Evolutionary conservation across 768 basidiomycete species (phyloP).

Genomic region (Pisolithus tinctorius): DNA sequence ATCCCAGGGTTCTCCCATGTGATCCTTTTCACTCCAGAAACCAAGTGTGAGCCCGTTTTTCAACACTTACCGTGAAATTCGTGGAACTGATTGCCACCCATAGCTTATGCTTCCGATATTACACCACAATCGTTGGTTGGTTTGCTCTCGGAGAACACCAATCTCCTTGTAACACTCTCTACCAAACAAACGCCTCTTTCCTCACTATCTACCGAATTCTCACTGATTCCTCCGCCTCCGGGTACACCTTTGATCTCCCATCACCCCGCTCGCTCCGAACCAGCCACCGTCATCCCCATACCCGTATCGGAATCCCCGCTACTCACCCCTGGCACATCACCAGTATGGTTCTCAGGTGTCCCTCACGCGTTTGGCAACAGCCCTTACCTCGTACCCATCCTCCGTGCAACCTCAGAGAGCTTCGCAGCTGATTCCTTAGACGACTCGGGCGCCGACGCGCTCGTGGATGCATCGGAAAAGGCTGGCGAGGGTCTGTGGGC

Average conservation of each 20-base stretch:
- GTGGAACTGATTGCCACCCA: not conserved
- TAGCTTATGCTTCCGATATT: constrained; percentile 68
- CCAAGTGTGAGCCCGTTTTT: constrained; percentile 55
- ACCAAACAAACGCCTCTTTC: constrained; percentile 67
- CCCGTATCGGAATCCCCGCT: constrained; percentile 38
- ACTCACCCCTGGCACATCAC: constrained; percentile 41
- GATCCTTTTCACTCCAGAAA: constrained; percentile 77
- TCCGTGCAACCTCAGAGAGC: constrained; percentile 69
- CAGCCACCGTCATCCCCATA: constrained; percentile 61
- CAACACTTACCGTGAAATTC: not conserved
- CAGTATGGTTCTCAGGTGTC: constrained; percentile 74
- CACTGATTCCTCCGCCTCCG: constrained; percentile 80
- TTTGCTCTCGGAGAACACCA: constrained; percentile 64
- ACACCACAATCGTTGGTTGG: constrained; percentile 75
- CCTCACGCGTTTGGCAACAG: constrained; percentile 61
- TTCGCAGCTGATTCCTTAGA: constrained; percentile 64
- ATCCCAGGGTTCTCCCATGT: constrained; percentile 78
- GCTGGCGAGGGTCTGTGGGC: constrained; percentile 80
- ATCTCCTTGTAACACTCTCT: constrained; percentile 79
- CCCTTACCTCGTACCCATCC: constrained; percentile 77
- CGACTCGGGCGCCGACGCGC: constrained; percentile 50
- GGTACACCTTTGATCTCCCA: constrained; percentile 81
- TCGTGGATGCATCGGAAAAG: constrained; percentile 67
- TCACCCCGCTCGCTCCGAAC: constrained; percentile 68
- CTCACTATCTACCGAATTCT: constrained; percentile 86